Evolutionary conservation across 139 green algal genomes (phyloP), one percentile per base, ranked within the genome.

Genomic region (Chlorella sp.): DNA sequence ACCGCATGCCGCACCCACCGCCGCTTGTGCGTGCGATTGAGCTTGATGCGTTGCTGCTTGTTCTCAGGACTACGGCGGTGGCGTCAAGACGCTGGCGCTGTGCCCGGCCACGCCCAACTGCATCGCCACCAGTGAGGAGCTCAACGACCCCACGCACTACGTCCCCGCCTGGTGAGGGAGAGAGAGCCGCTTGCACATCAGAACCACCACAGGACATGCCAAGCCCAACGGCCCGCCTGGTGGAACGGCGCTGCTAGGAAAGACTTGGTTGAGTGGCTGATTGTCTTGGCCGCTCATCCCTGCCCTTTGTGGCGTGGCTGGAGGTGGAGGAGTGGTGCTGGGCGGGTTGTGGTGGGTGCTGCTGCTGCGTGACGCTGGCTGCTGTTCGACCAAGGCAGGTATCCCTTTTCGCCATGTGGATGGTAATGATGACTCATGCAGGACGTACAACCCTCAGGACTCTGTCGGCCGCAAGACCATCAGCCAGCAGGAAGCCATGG

Each of bases 101-200:
- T 98, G 94, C 84, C 92, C 93, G 3, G 51, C 80, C 33, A 90
- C 86, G 22, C 90, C 90, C 30, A 97, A 97, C 85, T 98, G 94
- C 87, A 91, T 98, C 27, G 87, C 82, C 34, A 98, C 94, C 1
- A 84, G 85, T 1, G 93, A 96, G 79, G 91, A 93, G 75, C 76
- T 76, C 29, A 97, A 97, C 76, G 91, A 97, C 74, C 74, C 73
- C 2, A 67, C 68, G 26, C 92, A 97, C 76, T 98, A 92, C 77
- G 84, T 93, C 5, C 91, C 93, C 0, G 74, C 86, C 24, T 92
- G 90, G 91, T 93, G 74, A 67, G 80, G 42, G 10, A 55, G 10
- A 55, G 10, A 10, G 42, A 55, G 42, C 17, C 42, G 17, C 42
- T 24, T 55, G 42, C n/a, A n/a, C n/a, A n/a, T n/a, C n/a, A n/a